Base-by-base conservation (phyloP, 148 eudicot genomes). In the Fallopia convolvulus region DNA sequence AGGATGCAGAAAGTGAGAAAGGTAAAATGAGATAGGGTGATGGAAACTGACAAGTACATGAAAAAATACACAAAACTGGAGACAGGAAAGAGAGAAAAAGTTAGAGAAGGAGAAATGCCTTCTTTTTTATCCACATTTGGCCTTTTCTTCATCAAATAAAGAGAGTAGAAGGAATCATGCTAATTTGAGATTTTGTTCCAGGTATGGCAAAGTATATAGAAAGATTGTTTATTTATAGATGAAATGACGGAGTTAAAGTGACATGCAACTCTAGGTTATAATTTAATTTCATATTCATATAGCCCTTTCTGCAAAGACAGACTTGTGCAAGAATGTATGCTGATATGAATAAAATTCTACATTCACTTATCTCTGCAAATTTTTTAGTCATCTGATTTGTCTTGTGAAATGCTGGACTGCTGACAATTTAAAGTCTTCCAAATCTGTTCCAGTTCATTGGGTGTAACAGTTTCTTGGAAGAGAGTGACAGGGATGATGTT, bases 391-490 rank as follows among this genome's bases (percentile, higher is more conserved):
- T 14, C 30, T 61, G 21, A 30, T 12, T 30, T 65, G 32, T 65
- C 18, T 40, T 12, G 70, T 65, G 41, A 33, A 63, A 66, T 8
- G 44, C n/a, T 66, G 10, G 17, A 33, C 14, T 36, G n/a, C 72
- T 66, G 42, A 33, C 3, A 63, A 36, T 21, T 30, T 49, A 32
- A 32, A 17, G 66, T 32, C 41, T 32, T 47, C 56, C 39, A 23
- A 50, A 15, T 32, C n/a, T 75, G 40, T 78, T 79, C 79, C 86
- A 89, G 93, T 85, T 30, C 74, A 83, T 83, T 74, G 80, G 75
- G 53, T 76, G 44, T 40, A 72, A 40, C 56, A 72, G 72, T 79
- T 75, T 63, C 77, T 79, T 74, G 53, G 77, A 73, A 47, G 84
- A 20, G 47, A 72, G 83, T 53, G 85, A 83, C 79, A 82, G 75